phyloP scores from a whole-genome alignment of 257 asterid genomes.

The Solanum habrochaites region DNA sequence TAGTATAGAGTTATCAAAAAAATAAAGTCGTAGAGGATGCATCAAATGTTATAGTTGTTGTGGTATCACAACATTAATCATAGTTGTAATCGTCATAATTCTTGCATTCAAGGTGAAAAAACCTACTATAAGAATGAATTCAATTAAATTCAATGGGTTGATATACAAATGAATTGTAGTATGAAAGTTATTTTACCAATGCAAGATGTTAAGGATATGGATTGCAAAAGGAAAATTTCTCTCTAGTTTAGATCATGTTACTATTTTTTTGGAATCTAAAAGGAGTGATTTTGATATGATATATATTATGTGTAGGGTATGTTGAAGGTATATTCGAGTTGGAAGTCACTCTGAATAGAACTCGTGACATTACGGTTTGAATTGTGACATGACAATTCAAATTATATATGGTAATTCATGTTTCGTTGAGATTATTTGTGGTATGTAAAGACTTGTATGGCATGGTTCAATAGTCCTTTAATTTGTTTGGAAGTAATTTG shows the following conservation, averaged over 20 bases:
- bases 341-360: neutral
- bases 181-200: constrained; percentile 2
- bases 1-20: neutral
- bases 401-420: neutral
- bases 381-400: neutral
- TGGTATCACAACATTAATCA: neutral
- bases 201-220: constrained; percentile 2
- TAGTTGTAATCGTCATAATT: neutral
- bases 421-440: neutral
- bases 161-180: constrained; percentile 13
- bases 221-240: constrained; percentile 10
- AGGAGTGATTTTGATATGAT: neutral
- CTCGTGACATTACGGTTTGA: neutral
- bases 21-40: constrained; percentile 6
- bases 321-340: neutral
- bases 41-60: constrained; percentile 26
- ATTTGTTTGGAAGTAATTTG: neutral
- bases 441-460: neutral
- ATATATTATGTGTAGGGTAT: neutral
- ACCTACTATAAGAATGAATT: constrained; percentile 7
- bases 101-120: constrained; percentile 9
- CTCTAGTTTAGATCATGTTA: neutral
- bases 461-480: neutral
- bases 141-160: constrained; percentile 4
- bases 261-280: neutral